phyloP scores from a whole-genome alignment of 306 rosid species.

The Prosopis cineraria region DNA sequence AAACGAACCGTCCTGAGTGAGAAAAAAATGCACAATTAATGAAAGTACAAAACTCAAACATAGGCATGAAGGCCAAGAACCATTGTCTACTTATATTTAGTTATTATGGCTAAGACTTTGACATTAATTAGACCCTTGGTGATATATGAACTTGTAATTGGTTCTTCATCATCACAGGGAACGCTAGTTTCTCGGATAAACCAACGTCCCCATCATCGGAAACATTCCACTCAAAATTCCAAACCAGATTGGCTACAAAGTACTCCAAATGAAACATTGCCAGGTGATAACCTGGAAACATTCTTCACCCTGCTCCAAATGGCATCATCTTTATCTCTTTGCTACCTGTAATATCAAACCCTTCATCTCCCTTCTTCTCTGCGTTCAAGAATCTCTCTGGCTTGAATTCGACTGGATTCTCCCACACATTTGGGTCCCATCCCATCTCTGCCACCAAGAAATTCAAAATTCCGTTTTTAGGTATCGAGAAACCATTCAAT shows the following conservation, averaged over 20 bases:
- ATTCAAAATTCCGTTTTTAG: background rate
- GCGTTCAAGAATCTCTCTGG: background rate
- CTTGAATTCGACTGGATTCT: background rate
- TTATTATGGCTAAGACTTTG: background rate
- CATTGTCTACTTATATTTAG: too few species aligned
- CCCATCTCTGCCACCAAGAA: background rate
- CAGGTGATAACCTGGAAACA: background rate
- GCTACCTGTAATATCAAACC: slow-evolving; percentile 1
- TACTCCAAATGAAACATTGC: slow-evolving; percentile 2
- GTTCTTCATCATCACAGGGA: background rate
- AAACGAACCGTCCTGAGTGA: too few species aligned
- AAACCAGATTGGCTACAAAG: background rate
- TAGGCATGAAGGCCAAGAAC: too few species aligned
- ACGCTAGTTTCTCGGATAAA: background rate
- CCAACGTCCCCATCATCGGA: background rate
- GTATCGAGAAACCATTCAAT: background rate
- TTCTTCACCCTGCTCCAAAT: slow-evolving; percentile 3
- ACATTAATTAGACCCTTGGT: background rate
- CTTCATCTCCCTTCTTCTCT: background rate
- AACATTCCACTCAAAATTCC: slow-evolving; percentile 12
- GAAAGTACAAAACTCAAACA: too few species aligned
- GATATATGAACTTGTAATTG: background rate
- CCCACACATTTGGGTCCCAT: background rate
- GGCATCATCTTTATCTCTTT: slow-evolving; percentile 15
- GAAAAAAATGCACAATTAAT: too few species aligned